A percentile compares a stretch with the other conserved stretches of the same genome.
Evolutionary conservation across 441 rosid species (phyloP).

Genomic region (Metrosideros polymorpha): DNA sequence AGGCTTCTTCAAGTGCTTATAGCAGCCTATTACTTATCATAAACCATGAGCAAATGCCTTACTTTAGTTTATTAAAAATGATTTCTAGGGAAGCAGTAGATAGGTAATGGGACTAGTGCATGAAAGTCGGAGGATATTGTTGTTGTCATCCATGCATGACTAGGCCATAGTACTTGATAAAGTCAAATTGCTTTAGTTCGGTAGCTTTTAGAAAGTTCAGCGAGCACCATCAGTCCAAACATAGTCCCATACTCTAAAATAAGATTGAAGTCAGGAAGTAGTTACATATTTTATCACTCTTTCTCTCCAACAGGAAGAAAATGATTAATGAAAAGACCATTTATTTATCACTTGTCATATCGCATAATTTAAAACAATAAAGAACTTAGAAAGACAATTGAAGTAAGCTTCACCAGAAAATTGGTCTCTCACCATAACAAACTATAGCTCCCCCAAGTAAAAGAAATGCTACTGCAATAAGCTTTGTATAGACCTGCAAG

Average conservation of each 20-base stretch:
- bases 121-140: neutral
- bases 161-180: neutral
- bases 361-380: neutral
- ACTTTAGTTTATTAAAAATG: neutral
- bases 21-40: neutral
- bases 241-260: neutral
- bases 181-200: neutral
- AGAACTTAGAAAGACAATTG: neutral
- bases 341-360: neutral
- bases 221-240: neutral
- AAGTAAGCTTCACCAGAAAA: neutral
- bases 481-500: constrained; percentile 33
- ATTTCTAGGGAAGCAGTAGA: neutral
- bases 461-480: constrained; percentile 29
- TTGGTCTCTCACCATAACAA: constrained; percentile 37
- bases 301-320: neutral
- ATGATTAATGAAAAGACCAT: neutral
- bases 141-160: neutral
- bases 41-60: neutral
- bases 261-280: neutral
- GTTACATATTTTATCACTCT: neutral
- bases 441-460: constrained; percentile 48
- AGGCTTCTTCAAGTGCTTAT: neutral
- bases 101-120: neutral
- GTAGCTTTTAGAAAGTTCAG: neutral